phyloP scores from a whole-genome alignment of 345 rosid genomes.

The Eucalyptus polybractea region DNA sequence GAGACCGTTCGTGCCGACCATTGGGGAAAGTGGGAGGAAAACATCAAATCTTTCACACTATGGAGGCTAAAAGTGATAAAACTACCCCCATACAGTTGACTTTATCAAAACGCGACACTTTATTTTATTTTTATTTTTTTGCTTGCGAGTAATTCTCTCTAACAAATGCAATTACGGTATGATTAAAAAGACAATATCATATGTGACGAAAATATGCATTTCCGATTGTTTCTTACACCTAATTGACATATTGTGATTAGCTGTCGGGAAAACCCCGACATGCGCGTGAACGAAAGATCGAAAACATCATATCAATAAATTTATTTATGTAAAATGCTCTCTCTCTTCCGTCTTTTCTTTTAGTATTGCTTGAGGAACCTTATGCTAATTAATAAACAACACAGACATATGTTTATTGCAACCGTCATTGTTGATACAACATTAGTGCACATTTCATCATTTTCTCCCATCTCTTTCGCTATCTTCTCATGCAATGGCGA shows the following conservation, averaged over 20 bases:
- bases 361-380: not conserved
- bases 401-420: not conserved
- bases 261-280: not conserved
- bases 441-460: not conserved
- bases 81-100: not conserved
- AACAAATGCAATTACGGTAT: not conserved
- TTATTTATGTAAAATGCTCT: not conserved
- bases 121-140: not conserved
- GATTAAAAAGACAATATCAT: not conserved
- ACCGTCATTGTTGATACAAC: not conserved
- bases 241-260: not conserved
- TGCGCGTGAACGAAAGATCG: fast-evolving
- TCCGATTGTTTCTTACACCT: fast-evolving
- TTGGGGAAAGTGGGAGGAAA: not conserved
- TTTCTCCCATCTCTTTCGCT: not conserved
- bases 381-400: not conserved
- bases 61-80: not conserved
- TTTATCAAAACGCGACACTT: not conserved
- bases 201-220: fast-evolving
- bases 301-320: not conserved
- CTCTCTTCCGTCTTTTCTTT: not conserved
- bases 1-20: not conserved
- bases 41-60: not conserved
- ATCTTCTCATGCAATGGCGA: not conserved
- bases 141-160: not conserved